These are phyloP conservation scores for Oropetium thomaeum DNA, from an alignment of 176 grass and related monocot species.

Conservation along the genomic window DNA sequence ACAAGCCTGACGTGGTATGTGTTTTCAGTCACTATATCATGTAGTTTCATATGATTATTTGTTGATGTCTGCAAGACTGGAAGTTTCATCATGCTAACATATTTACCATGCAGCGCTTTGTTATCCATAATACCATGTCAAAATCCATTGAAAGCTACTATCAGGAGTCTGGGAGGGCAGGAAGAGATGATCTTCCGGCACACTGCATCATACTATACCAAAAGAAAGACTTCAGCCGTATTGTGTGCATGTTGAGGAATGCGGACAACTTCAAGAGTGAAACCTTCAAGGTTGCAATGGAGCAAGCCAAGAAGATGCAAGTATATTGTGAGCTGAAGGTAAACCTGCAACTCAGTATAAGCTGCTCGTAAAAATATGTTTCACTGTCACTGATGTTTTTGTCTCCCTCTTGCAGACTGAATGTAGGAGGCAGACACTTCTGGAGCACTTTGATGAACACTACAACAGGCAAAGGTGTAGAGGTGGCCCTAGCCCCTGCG, in stretches of 20 bases:
- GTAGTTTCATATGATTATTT: neutral
- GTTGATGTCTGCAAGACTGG: neutral
- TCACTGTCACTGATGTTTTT: neutral
- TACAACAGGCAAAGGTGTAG: conserved; percentile 60
- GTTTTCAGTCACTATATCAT: neutral
- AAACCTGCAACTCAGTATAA: neutral
- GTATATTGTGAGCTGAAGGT: conserved; percentile 90
- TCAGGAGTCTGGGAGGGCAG: conserved; percentile 87
- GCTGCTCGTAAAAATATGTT: neutral
- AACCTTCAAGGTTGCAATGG: conserved; percentile 73
- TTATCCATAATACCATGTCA: conserved; percentile 84
- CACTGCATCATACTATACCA: conserved; percentile 71
- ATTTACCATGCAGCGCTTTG: conserved; percentile 54
- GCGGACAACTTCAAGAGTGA: conserved; percentile 45
- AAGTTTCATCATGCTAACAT: conserved; percentile 15
- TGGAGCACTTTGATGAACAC: conserved; percentile 76
- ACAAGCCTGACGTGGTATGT: conserved; percentile 86
- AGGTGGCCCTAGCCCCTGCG: conserved; percentile 69
- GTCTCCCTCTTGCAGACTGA: conserved; percentile 42
- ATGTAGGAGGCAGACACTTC: conserved; percentile 72
- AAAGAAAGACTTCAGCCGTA: conserved; percentile 83
- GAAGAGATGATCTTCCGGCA: conserved; percentile 65
- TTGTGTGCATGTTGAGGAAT: conserved; percentile 84
- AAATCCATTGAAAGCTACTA: conserved; percentile 99
- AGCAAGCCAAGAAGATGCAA: conserved; percentile 93